These are phyloP conservation scores for Pinus albicaulis DNA, from an alignment of 75 land plant species.

Conservation along the genomic window DNA sequence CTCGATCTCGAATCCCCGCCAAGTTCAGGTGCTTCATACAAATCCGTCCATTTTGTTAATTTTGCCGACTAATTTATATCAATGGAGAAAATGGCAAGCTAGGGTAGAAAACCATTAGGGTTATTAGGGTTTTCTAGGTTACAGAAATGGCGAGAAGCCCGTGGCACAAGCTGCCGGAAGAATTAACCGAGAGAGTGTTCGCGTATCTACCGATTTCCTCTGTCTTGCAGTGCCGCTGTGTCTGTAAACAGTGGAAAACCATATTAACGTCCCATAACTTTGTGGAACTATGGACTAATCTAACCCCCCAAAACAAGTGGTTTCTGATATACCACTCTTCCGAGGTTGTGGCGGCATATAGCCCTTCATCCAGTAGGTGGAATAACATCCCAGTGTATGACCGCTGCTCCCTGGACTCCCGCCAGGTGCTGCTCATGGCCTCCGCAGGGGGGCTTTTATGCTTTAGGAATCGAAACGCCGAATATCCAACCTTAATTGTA, in stretches of 20 bases:
- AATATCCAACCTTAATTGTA: slow-evolving; percentile 15
- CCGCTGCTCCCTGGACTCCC: slow-evolving; percentile 26
- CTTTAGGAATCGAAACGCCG: slow-evolving; percentile 23
- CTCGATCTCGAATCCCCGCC: too few relatives aligned
- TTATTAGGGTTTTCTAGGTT: background rate
- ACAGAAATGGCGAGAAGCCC: slow-evolving; percentile 1
- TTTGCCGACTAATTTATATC: too few relatives aligned
- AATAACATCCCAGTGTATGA: slow-evolving; percentile 31
- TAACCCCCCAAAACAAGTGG: slow-evolving; percentile 19
- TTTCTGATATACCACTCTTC: slow-evolving; percentile 23
- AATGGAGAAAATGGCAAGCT: too few relatives aligned
- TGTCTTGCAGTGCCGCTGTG: slow-evolving; percentile 27
- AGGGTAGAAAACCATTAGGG: background rate
- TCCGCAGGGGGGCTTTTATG: slow-evolving; percentile 38
- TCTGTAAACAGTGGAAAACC: slow-evolving; percentile 29
- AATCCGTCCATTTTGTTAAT: too few relatives aligned
- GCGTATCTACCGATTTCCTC: slow-evolving; percentile 21
- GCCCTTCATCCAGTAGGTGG: slow-evolving; percentile 24
- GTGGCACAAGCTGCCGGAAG: slow-evolving; percentile 30
- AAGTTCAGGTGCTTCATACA: too few relatives aligned
- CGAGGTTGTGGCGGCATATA: slow-evolving; percentile 20
- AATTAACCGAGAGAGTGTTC: slow-evolving; percentile 35
- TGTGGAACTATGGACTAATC: slow-evolving; percentile 22
- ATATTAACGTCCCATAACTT: slow-evolving; percentile 19
- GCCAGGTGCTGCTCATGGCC: slow-evolving; percentile 20